Evolutionary conservation across 2,329 filamentous ascomycete species (phyloP).

Genomic region (Fusarium tjaetaba): DNA sequence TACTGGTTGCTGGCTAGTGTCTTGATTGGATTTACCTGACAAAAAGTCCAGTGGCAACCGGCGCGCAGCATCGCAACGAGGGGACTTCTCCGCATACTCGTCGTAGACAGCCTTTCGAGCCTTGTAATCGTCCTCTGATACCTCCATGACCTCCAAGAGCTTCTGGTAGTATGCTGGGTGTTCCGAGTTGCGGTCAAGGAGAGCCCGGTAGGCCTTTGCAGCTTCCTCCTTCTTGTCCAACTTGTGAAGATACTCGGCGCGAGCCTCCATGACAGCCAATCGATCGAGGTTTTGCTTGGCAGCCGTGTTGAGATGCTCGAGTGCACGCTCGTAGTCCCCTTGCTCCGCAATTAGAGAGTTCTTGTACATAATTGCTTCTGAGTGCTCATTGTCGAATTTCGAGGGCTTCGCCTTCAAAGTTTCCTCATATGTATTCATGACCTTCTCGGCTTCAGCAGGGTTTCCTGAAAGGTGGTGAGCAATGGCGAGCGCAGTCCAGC

Average conservation of each 20-base stretch:
- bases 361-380: constrained; percentile 94
- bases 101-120: constrained; percentile 76
- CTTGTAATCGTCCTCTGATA: constrained; percentile 67
- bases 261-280: constrained; percentile 84
- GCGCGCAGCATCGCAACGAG: constrained; percentile 84
- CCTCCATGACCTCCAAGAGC: constrained; percentile 73
- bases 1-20: background rate
- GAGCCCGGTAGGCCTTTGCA: constrained; percentile 78
- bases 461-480: constrained; percentile 93
- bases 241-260: constrained; percentile 83
- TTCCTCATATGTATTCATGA: constrained; percentile 91
- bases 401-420: constrained; percentile 85
- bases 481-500: constrained; percentile 97
- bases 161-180: constrained; percentile 86
- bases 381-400: constrained; percentile 87
- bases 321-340: constrained; percentile 81
- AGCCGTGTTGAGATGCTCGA: constrained; percentile 85
- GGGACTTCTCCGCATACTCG: constrained; percentile 82
- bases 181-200: constrained; percentile 89
- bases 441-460: constrained; percentile 85
- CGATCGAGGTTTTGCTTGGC: constrained; percentile 84
- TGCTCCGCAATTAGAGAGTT: constrained; percentile 93
- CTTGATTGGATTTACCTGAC: constrained; percentile 61
- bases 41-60: constrained; percentile 92
- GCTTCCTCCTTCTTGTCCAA: constrained; percentile 83